A percentile compares a stretch with the other conserved stretches of the same genome.
phyloP scores from a whole-genome alignment of 139 green algal species.

The Zygnema cylindricum region DNA sequence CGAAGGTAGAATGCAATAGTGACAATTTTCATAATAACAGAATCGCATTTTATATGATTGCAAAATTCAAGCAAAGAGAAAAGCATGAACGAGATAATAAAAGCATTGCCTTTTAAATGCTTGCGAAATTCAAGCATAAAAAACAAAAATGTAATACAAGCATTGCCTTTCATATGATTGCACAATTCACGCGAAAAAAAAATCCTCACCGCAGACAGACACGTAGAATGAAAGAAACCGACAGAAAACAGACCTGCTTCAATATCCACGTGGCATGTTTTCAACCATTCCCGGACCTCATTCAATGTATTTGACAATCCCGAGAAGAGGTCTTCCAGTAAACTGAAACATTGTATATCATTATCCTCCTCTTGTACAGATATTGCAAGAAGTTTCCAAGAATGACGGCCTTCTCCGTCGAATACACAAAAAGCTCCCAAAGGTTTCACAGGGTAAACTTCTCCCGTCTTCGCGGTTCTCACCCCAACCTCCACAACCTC shows the following conservation, averaged over 20 bases:
- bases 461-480: conserved; percentile 5
- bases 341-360: neutral
- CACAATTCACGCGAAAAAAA: no score
- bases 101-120: no score
- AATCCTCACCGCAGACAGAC: no score
- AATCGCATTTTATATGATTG: no score
- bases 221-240: neutral
- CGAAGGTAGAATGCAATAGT: no score
- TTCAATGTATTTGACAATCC: neutral
- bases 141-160: no score
- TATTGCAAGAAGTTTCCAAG: neutral
- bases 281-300: neutral
- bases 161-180: no score
- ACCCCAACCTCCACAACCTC: conserved; percentile 39
- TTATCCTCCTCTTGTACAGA: neutral
- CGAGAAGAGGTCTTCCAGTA: neutral
- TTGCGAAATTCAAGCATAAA: no score
- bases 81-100: no score
- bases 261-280: neutral
- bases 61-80: no score
- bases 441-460: conserved; percentile 46
- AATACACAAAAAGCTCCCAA: conserved; percentile 22
- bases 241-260: neutral
- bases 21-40: no score
- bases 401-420: neutral